Conservation (phyloP, 352 stramenopile species). For the Paralagenidium karlingii region DNA sequence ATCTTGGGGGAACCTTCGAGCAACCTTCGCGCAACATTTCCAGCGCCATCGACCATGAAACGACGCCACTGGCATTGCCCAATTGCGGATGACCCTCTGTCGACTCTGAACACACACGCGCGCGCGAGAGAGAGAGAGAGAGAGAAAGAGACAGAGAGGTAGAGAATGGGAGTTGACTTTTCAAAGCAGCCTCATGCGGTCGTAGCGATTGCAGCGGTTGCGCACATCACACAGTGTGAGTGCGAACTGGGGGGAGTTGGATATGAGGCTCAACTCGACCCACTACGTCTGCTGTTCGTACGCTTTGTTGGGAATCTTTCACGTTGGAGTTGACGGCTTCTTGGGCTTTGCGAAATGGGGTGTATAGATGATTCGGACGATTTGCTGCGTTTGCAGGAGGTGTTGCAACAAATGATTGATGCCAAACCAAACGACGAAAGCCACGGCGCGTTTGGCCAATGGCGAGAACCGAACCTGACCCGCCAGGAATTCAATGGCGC, state of each 20-base stretch:
- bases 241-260: slow-evolving; percentile 1
- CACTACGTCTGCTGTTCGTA: neutral
- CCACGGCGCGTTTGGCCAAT: neutral
- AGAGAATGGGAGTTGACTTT: slow-evolving; percentile 15
- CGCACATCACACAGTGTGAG: slow-evolving; percentile 43
- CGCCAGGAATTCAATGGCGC: slow-evolving; percentile 18
- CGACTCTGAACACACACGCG: neutral
- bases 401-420: slow-evolving; percentile 2
- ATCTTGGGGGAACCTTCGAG: slow-evolving; percentile 7
- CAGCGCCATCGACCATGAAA: neutral
- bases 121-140: neutral
- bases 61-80: neutral
- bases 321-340: neutral
- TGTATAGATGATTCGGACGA: slow-evolving; percentile 23
- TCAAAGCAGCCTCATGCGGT: slow-evolving; percentile 21
- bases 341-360: too few species aligned
- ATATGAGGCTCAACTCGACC: neutral
- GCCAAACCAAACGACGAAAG: neutral
- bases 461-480: slow-evolving; percentile 19
- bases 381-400: slow-evolving; percentile 15
- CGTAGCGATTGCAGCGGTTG: slow-evolving; percentile 30
- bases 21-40: neutral
- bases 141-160: neutral
- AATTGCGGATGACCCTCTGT: slow-evolving; percentile 3
- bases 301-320: neutral